Conservation (phyloP, 2,329 filamentous ascomycete species). For the Claviceps purpurea region DNA sequence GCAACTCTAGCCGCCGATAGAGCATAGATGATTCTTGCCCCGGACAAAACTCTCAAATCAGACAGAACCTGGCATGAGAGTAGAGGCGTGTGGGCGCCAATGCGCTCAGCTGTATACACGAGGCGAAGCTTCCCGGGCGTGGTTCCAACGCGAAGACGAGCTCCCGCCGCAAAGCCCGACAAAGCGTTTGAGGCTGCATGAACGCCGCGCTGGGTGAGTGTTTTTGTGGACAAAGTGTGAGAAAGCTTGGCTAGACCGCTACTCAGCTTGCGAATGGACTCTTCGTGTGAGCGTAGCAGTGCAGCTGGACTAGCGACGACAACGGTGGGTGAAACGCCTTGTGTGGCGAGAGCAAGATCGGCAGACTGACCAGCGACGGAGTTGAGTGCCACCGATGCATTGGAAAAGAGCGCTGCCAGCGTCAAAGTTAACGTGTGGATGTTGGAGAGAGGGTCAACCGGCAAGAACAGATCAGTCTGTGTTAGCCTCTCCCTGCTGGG, state of each 20-base stretch:
- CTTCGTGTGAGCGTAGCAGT: slow-evolving; percentile 52
- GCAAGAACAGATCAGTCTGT: slow-evolving; percentile 67
- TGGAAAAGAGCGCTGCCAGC: slow-evolving; percentile 70
- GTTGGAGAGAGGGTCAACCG: slow-evolving; percentile 67
- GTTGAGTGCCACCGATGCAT: slow-evolving; percentile 76
- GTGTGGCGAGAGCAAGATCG: slow-evolving; percentile 59
- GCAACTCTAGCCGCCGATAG: slow-evolving; percentile 73
- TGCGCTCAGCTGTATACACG: slow-evolving; percentile 64
- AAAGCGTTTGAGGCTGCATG: slow-evolving; percentile 45
- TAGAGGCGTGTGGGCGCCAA: slow-evolving; percentile 46
- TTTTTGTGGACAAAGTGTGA: slow-evolving; percentile 58
- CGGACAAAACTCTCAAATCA: slow-evolving; percentile 69
- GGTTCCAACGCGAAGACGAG: slow-evolving; percentile 44
- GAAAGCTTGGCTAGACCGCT: slow-evolving; percentile 53
- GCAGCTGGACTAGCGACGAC: slow-evolving; percentile 66
- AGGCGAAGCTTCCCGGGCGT: slow-evolving; percentile 65
- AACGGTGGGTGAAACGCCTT: slow-evolving; percentile 67
- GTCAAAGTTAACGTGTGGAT: slow-evolving; percentile 70
- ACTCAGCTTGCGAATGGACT: slow-evolving; percentile 44
- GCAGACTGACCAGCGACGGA: slow-evolving; percentile 66
- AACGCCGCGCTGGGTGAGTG: slow-evolving; percentile 54
- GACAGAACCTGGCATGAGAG: slow-evolving; percentile 60
- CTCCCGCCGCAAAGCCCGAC: slow-evolving; percentile 41
- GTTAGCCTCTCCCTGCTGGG: slow-evolving; percentile 62
- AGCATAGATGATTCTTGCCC: slow-evolving; percentile 72